These are phyloP conservation scores for Selaginella tamariscina DNA, from an alignment of 75 land plant species.

Conservation along the genomic window DNA sequence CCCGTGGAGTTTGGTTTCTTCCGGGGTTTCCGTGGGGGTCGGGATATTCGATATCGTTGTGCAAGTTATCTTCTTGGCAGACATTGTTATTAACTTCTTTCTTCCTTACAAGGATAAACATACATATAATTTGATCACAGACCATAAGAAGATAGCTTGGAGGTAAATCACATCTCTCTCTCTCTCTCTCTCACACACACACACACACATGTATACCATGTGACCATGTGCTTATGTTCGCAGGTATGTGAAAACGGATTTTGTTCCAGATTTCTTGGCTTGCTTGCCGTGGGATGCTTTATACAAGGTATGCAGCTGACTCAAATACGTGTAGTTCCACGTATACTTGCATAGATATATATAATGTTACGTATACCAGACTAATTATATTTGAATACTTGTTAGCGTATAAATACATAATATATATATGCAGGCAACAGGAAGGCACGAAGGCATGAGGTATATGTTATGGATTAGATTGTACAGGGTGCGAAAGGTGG, in stretches of 20 bases:
- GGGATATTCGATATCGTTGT: constrained; percentile 47
- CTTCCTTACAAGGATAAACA: constrained; percentile 52
- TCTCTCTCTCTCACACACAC: neutral
- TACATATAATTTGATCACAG: constrained; percentile 42
- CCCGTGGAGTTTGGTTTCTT: constrained; percentile 80
- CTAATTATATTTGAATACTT: neutral
- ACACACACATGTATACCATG: neutral
- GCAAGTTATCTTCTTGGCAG: constrained; percentile 48
- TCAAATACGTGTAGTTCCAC: too few relatives aligned
- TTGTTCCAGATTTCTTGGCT: constrained; percentile 41
- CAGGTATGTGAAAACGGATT: constrained; percentile 51
- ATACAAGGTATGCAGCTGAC: constrained; percentile 49
- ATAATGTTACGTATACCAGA: neutral
- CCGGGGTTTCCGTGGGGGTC: constrained; percentile 41
- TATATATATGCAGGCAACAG: constrained; percentile 30
- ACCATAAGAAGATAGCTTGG: constrained; percentile 40
- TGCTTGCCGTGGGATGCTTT: constrained; percentile 72
- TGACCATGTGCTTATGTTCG: neutral
- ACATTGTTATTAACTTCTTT: constrained; percentile 50
- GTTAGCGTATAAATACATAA: neutral
- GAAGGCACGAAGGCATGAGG: constrained; percentile 49
- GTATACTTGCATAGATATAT: too few relatives aligned
- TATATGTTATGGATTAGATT: constrained; percentile 69
- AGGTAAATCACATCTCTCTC: constrained; percentile 22
- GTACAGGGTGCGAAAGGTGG: constrained; percentile 40